Percentiles rank a stretch among this genome's conserved stretches.
Evolutionary conservation across 192 early-diverging fungal species (phyloP).

Genomic region (Podochytrium sp.): DNA sequence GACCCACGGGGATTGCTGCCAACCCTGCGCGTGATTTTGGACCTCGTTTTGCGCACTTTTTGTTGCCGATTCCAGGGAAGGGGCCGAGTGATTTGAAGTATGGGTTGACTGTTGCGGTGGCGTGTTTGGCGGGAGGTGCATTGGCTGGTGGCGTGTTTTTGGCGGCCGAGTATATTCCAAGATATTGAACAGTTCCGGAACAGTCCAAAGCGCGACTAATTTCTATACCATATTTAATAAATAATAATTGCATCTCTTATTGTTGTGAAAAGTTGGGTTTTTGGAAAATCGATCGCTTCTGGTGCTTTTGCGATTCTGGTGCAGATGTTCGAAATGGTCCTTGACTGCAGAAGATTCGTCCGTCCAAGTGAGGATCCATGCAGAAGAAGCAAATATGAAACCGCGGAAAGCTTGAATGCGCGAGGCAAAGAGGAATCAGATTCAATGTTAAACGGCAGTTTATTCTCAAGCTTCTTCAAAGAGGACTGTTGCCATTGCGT

Average conservation of each 20-base stretch:
- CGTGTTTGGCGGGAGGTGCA: slow-evolving; percentile 14
- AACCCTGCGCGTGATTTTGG: slow-evolving; percentile 39
- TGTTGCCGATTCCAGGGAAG: slow-evolving; percentile 41
- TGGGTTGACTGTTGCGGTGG: slow-evolving; percentile 12
- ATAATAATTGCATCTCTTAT: no score
- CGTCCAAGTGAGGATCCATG: no score
- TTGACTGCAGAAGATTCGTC: no score
- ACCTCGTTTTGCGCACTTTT: slow-evolving; percentile 31
- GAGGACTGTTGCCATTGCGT: slow-evolving; percentile 69
- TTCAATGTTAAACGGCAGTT: not conserved
- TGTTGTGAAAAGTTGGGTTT: no score
- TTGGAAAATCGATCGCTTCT: no score
- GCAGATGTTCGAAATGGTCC: no score
- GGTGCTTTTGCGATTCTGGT: no score
- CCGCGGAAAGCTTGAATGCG: no score
- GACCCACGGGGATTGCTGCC: slow-evolving; percentile 38
- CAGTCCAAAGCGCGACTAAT: no score
- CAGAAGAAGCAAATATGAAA: no score
- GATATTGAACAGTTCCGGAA: no score
- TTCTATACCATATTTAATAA: no score
- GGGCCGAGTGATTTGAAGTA: slow-evolving; percentile 32
- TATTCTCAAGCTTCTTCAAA: slow-evolving; percentile 48
- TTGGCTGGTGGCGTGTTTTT: slow-evolving; percentile 22
- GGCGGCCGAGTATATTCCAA: slow-evolving; percentile 17
- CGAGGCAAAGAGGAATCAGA: not conserved